Percentiles rank a stretch among this genome's conserved stretches.
Evolutionary conservation across 805 yeast species (phyloP).

Genomic region (Komagataella pastoris): DNA sequence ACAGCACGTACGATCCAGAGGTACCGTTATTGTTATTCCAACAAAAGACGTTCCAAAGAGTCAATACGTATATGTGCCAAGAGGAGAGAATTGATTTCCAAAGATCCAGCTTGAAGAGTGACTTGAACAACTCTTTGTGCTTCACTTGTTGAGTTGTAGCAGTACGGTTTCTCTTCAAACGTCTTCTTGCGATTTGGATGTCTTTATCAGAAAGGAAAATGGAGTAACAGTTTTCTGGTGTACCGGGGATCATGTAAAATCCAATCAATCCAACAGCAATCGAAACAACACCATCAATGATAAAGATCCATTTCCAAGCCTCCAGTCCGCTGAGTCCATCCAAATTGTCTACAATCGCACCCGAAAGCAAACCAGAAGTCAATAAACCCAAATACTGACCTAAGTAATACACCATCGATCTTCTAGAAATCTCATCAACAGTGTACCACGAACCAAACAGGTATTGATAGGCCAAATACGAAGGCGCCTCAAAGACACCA

Average conservation of each 20-base stretch:
- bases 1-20: slow-evolving; percentile 26
- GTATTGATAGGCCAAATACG: slow-evolving; percentile 49
- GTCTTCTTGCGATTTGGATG: slow-evolving; percentile 30
- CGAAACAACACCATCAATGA: slow-evolving; percentile 34
- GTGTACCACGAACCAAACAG: slow-evolving; percentile 44
- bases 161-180: slow-evolving; percentile 20
- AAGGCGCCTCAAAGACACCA: slow-evolving; percentile 61
- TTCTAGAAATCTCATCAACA: slow-evolving; percentile 41
- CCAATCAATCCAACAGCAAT: slow-evolving; percentile 21
- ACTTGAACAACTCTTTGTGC: slow-evolving; percentile 6
- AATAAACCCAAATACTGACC: slow-evolving; percentile 52
- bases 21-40: slow-evolving; percentile 28
- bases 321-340: slow-evolving; percentile 11
- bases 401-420: slow-evolving; percentile 49
- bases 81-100: slow-evolving; percentile 22
- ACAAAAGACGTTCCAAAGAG: slow-evolving; percentile 22
- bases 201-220: slow-evolving; percentile 39
- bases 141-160: not conserved
- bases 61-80: slow-evolving; percentile 26
- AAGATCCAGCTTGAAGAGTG: slow-evolving; percentile 15
- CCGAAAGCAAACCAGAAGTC: slow-evolving; percentile 42
- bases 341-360: slow-evolving; percentile 18
- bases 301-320: slow-evolving; percentile 47
- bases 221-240: slow-evolving; percentile 42
- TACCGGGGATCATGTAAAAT: slow-evolving; percentile 40